Percentiles rank a stretch among this genome's conserved stretches.
Conservation (phyloP, 139 green algal genomes). For the Chlorella sp. region DNA sequence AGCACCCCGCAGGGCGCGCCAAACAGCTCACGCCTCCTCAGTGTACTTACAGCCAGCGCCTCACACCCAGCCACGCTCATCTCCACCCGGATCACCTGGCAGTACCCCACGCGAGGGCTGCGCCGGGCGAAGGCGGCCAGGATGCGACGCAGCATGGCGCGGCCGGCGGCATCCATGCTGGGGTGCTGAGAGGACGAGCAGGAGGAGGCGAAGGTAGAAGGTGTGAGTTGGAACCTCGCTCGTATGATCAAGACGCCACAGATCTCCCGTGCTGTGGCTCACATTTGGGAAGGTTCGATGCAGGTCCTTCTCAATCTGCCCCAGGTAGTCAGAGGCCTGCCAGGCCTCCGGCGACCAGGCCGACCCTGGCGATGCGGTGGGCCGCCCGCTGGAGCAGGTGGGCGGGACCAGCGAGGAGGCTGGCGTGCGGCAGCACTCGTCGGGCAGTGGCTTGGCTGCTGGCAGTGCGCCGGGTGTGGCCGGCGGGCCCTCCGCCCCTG, state of each 20-base stretch:
- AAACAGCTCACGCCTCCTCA: not conserved
- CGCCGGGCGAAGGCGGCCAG: conserved; percentile 74
- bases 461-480: too few relatives aligned
- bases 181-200: conserved; percentile 70
- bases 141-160: conserved; percentile 65
- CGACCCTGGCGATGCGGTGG: too few relatives aligned
- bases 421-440: too few relatives aligned
- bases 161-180: conserved; percentile 63
- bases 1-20: not conserved
- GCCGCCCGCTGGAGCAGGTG: too few relatives aligned
- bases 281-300: too few relatives aligned
- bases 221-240: too few relatives aligned
- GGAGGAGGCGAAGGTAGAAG: not conserved
- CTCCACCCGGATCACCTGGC: conserved; percentile 54
- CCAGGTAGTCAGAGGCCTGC: conserved; percentile 6
- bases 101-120: conserved; percentile 83
- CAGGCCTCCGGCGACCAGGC: conserved; percentile 10
- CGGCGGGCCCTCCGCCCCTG: too few relatives aligned
- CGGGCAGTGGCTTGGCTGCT: too few relatives aligned
- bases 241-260: too few relatives aligned
- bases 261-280: too few relatives aligned
- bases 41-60: not conserved
- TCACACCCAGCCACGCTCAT: not conserved
- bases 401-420: too few relatives aligned
- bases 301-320: conserved; percentile 88